phyloP scores from a whole-genome alignment of 1,284 basidiomycete species.

The Cutaneotrichosporon cutaneum region DNA sequence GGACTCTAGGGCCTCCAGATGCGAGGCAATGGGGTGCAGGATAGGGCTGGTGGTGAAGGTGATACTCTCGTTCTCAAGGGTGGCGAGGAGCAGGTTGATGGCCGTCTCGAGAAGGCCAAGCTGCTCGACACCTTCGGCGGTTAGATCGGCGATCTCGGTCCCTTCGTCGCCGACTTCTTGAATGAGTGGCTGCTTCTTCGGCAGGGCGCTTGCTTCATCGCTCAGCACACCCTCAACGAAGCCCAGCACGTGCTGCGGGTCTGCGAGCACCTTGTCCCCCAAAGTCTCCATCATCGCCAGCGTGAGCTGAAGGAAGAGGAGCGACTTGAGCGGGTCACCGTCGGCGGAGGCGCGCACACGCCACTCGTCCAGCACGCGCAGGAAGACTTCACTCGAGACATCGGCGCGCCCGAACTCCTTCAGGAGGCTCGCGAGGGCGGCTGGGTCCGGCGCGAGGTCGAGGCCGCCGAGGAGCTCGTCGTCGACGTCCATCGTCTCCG shows the following conservation, averaged over 20 bases:
- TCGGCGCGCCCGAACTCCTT: slow-evolving; percentile 66
- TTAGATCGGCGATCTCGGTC: slow-evolving; percentile 25
- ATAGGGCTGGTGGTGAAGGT: slow-evolving; percentile 63
- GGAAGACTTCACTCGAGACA: slow-evolving; percentile 68
- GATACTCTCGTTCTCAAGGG: slow-evolving; percentile 74
- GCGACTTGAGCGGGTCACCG: slow-evolving; percentile 46
- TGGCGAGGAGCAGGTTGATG: slow-evolving; percentile 71
- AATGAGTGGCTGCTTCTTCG: slow-evolving; percentile 8
- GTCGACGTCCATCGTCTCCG: slow-evolving; percentile 57
- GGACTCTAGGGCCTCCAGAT: slow-evolving; percentile 62
- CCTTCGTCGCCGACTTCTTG: slow-evolving; percentile 18
- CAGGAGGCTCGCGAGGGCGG: slow-evolving; percentile 64
- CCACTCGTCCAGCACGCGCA: slow-evolving; percentile 70
- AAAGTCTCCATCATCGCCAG: slow-evolving; percentile 72
- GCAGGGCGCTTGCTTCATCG: slow-evolving; percentile 24
- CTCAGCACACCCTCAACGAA: slow-evolving; percentile 72
- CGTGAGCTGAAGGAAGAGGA: slow-evolving; percentile 73
- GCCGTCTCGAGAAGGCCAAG: slow-evolving; percentile 65
- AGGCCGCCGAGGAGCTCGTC: slow-evolving; percentile 61
- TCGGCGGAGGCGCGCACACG: slow-evolving; percentile 54
- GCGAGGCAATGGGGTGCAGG: slow-evolving; percentile 67
- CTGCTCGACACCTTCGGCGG: slow-evolving; percentile 50
- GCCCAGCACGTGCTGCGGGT: slow-evolving; percentile 66
- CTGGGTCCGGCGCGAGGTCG: slow-evolving; percentile 70
- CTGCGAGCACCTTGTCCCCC: slow-evolving; percentile 67